These are phyloP conservation scores for Hydnomerulius pinastri DNA, from an alignment of 768 basidiomycete genomes.

Conservation along the genomic window DNA sequence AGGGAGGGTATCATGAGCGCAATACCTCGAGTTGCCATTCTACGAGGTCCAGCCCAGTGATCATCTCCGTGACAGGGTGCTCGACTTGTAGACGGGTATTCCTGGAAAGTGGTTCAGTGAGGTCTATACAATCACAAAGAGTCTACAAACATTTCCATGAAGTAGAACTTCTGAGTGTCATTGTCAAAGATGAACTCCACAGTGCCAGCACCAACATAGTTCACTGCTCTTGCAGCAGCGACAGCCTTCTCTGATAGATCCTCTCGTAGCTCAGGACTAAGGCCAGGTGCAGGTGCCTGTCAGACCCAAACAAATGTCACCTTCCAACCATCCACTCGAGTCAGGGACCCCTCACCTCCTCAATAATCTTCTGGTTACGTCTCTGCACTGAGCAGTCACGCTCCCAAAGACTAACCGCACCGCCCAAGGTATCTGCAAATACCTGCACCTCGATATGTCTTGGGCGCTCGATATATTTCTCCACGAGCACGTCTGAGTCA, in stretches of 20 bases:
- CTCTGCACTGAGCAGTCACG: slow-evolving; percentile 91
- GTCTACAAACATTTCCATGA: slow-evolving; percentile 86
- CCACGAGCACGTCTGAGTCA: slow-evolving; percentile 82
- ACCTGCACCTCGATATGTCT: slow-evolving; percentile 95
- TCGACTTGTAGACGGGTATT: slow-evolving; percentile 87
- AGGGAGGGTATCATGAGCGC: neutral
- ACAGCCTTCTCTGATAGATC: slow-evolving; percentile 86
- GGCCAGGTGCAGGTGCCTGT: slow-evolving; percentile 88
- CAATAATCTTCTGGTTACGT: slow-evolving; percentile 94
- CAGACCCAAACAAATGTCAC: slow-evolving; percentile 1
- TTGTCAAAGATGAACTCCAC: slow-evolving; percentile 99
- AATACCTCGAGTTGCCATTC: slow-evolving; percentile 90
- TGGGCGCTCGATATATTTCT: slow-evolving; percentile 85
- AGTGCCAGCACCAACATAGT: slow-evolving; percentile 89
- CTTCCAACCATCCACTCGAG: neutral
- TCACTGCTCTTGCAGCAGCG: slow-evolving; percentile 89
- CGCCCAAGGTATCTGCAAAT: slow-evolving; percentile 82
- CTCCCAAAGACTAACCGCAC: slow-evolving; percentile 93
- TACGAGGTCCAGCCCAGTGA: slow-evolving; percentile 91
- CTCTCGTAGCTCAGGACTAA: slow-evolving; percentile 74
- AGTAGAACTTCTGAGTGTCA: slow-evolving; percentile 83
- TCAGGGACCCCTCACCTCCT: slow-evolving; percentile 59
- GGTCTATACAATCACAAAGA: neutral
- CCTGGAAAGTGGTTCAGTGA: slow-evolving; percentile 40
- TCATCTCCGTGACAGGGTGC: slow-evolving; percentile 94